Conservation (phyloP, 768 basidiomycete species). For the Amanita brunnescens region DNA sequence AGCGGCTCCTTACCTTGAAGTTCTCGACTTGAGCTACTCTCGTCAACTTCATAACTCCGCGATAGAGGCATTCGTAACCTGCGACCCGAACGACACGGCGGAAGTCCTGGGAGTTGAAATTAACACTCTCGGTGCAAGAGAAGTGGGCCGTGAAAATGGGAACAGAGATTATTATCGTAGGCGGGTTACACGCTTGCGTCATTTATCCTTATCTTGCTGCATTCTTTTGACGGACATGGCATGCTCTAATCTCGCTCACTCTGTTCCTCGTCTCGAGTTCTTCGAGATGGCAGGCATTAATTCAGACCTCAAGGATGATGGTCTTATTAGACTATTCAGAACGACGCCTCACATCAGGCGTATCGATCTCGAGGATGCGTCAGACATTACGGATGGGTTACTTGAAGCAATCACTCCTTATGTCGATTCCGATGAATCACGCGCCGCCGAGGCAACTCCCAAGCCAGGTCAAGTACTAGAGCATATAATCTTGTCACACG, state of each 20-base stretch:
- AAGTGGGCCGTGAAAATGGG: slow-evolving; percentile 54
- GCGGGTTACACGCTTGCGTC: slow-evolving; percentile 60
- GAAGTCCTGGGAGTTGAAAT: slow-evolving; percentile 29
- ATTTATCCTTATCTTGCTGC: slow-evolving; percentile 68
- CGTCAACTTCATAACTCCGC: slow-evolving; percentile 67
- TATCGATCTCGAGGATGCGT: slow-evolving; percentile 82
- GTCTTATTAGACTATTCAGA: slow-evolving; percentile 60
- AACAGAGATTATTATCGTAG: slow-evolving; percentile 42
- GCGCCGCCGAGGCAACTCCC: slow-evolving; percentile 14
- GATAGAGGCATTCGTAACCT: slow-evolving; percentile 62
- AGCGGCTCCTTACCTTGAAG: slow-evolving; percentile 64
- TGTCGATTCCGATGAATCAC: background rate
- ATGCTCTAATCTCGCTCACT: slow-evolving; percentile 62
- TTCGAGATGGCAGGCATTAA: slow-evolving; percentile 78
- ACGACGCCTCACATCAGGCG: slow-evolving; percentile 65
- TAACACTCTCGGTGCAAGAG: slow-evolving; percentile 46
- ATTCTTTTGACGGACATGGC: slow-evolving; percentile 63
- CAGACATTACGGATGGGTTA: slow-evolving; percentile 65
- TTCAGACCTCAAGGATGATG: slow-evolving; percentile 56
- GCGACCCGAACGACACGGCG: slow-evolving; percentile 30
- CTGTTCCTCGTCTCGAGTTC: slow-evolving; percentile 64
- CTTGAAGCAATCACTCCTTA: slow-evolving; percentile 53
- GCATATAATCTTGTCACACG: slow-evolving; percentile 63
- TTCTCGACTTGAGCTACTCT: slow-evolving; percentile 73
- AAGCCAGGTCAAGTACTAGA: slow-evolving; percentile 63